Evolutionary conservation across 2,329 filamentous ascomycete species (phyloP).

Genomic region (Beauveria pseudobassiana): DNA sequence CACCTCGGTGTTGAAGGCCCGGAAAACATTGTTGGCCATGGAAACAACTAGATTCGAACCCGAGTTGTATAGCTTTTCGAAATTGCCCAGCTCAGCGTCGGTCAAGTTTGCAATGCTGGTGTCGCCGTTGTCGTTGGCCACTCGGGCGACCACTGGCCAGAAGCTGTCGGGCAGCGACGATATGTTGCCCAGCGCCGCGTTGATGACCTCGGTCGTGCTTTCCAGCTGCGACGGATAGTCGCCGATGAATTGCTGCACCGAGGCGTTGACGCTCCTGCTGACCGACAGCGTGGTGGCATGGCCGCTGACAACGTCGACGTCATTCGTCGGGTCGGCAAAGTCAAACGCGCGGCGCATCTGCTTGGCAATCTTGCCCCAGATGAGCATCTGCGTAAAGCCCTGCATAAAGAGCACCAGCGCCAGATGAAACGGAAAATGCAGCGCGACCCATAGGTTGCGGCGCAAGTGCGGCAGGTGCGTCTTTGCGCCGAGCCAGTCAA

Average conservation of each 20-base stretch:
- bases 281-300: conserved; percentile 12
- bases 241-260: conserved; percentile 18
- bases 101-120: conserved; percentile 2
- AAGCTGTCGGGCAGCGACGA: conserved; percentile 21
- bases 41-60: background rate
- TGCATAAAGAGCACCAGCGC: conserved; percentile 57
- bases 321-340: conserved; percentile 11
- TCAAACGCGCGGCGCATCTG: conserved; percentile 17
- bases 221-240: conserved; percentile 22
- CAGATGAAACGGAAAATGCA: conserved; percentile 58
- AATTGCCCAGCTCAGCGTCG: background rate
- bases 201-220: conserved; percentile 15
- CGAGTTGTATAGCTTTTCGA: background rate
- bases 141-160: conserved; percentile 18
- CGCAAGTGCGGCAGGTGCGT: conserved; percentile 48
- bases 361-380: conserved; percentile 35
- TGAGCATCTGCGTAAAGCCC: conserved; percentile 50
- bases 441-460: conserved; percentile 50
- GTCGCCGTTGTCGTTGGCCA: background rate
- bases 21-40: conserved; percentile 6
- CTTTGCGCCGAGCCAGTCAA: conserved; percentile 55
- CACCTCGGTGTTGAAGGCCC: conserved; percentile 21
- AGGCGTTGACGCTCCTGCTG: conserved; percentile 1
- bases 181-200: conserved; percentile 21
- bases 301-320: conserved; percentile 17